These are phyloP conservation scores for Ogataea trehaloabstinens DNA, from an alignment of 805 yeast genomes.

Conservation along the genomic window DNA sequence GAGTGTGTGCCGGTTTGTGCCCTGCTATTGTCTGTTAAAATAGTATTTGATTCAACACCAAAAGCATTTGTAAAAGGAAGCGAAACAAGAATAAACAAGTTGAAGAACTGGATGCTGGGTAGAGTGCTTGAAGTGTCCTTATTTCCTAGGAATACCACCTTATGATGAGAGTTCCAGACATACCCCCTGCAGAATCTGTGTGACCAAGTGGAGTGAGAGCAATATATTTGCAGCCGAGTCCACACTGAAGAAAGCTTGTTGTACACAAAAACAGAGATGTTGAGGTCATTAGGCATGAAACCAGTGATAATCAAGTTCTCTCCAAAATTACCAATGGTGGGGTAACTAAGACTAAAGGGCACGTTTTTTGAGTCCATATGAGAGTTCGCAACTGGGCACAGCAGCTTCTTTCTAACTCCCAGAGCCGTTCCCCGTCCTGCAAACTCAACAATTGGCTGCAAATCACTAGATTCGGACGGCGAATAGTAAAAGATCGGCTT, in stretches of 20 bases:
- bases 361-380: conserved; percentile 23
- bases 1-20: background rate
- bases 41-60: conserved; percentile 19
- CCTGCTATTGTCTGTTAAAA: background rate
- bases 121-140: conserved; percentile 42
- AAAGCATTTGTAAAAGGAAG: conserved; percentile 52
- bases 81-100: conserved; percentile 46
- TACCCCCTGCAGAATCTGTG: conserved; percentile 67
- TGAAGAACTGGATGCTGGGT: conserved; percentile 47
- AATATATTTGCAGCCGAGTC: conserved; percentile 57
- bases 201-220: conserved; percentile 50
- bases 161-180: conserved; percentile 79
- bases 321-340: conserved; percentile 65
- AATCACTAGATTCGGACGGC: conserved; percentile 5
- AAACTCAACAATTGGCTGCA: conserved; percentile 27
- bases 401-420: conserved; percentile 12
- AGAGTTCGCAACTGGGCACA: background rate
- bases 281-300: conserved; percentile 45
- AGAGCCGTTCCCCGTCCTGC: conserved; percentile 2
- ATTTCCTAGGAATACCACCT: conserved; percentile 60
- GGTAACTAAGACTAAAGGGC: conserved; percentile 50
- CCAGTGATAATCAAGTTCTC: conserved; percentile 65
- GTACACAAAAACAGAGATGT: conserved; percentile 47
- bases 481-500: conserved; percentile 10
- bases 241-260: conserved; percentile 58